Percentiles rank a stretch among this genome's conserved stretches.
These are phyloP conservation scores for Typha latifolia DNA, from an alignment of 176 grass and related monocot species.

Conservation along the genomic window DNA sequence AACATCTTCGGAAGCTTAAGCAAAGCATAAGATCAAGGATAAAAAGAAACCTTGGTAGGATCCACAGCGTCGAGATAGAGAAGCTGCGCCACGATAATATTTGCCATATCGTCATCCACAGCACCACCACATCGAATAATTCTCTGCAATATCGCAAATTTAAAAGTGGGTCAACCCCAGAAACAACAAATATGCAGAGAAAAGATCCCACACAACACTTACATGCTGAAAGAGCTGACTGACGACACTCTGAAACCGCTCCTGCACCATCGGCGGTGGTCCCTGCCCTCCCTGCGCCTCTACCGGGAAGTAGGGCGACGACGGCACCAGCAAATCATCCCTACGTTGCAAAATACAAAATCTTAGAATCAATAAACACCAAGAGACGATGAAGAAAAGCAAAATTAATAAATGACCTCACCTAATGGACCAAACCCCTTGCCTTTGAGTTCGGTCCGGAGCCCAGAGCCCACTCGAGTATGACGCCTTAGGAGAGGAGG, in stretches of 20 bases:
- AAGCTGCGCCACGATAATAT: constrained; percentile 71
- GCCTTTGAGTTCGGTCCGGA: constrained; percentile 25
- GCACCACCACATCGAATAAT: constrained; percentile 81
- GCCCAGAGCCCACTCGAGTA: constrained; percentile 1
- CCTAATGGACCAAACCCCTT: constrained; percentile 80
- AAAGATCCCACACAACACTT: neutral
- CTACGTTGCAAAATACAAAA: constrained; percentile 15
- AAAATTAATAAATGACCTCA: neutral
- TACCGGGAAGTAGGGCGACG: constrained; percentile 43
- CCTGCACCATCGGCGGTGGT: constrained; percentile 72
- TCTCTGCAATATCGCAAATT: constrained; percentile 31
- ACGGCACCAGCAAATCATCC: constrained; percentile 72
- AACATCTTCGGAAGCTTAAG: no score
- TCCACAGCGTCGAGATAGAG: constrained; percentile 83
- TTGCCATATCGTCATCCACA: constrained; percentile 81
- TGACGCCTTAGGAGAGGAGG: constrained; percentile 8
- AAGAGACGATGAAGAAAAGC: neutral
- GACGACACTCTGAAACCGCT: constrained; percentile 73
- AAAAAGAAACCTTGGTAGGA: constrained; percentile 50
- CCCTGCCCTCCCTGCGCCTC: constrained; percentile 56
- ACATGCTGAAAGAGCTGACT: constrained; percentile 92
- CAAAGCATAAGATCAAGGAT: no score
- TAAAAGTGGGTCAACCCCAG: neutral
- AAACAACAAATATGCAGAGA: no score
- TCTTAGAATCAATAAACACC: neutral